Percentiles rank a stretch among this genome's conserved stretches.
Evolutionary conservation across 2,329 filamentous ascomycete genomes (phyloP).

Genomic region (Alternaria sp.): DNA sequence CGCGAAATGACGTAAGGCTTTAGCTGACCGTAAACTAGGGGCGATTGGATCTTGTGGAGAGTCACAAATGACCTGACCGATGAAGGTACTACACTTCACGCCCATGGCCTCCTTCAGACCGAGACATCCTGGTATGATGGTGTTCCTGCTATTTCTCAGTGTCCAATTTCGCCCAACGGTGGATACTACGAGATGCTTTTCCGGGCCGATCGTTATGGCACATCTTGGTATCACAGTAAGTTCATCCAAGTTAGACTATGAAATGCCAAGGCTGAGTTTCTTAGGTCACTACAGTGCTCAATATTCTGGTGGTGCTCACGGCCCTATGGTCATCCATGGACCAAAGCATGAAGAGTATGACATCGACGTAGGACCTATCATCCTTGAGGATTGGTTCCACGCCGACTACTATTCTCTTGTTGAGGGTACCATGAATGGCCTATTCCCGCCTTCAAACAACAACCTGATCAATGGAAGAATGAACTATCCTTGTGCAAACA

Average conservation of each 20-base stretch:
- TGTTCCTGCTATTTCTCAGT: conserved; percentile 46
- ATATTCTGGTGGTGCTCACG: conserved; percentile 49
- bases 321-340: conserved; percentile 50
- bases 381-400: conserved; percentile 54
- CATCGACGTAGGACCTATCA: conserved; percentile 51
- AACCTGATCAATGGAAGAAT: conserved; percentile 33
- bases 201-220: conserved; percentile 42
- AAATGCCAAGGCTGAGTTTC: conserved; percentile 8
- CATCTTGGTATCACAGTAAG: conserved; percentile 38
- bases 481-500: conserved; percentile 39
- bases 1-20: not conserved
- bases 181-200: conserved; percentile 29
- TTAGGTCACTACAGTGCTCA: conserved; percentile 50
- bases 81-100: conserved; percentile 48
- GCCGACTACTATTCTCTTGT: conserved; percentile 40
- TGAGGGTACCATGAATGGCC: conserved; percentile 36
- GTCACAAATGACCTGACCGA: conserved; percentile 42
- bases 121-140: conserved; percentile 49
- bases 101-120: conserved; percentile 45
- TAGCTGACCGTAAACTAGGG: conserved; percentile 27
- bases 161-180: conserved; percentile 46
- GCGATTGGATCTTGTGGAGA: conserved; percentile 39
- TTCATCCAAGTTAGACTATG: conserved; percentile 25
- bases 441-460: conserved; percentile 31
- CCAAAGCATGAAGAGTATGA: conserved; percentile 50